Percentiles rank a stretch among this genome's conserved stretches.
Evolutionary conservation across 2,329 filamentous ascomycete genomes (phyloP).

Genomic region (Epichloe festucae): DNA sequence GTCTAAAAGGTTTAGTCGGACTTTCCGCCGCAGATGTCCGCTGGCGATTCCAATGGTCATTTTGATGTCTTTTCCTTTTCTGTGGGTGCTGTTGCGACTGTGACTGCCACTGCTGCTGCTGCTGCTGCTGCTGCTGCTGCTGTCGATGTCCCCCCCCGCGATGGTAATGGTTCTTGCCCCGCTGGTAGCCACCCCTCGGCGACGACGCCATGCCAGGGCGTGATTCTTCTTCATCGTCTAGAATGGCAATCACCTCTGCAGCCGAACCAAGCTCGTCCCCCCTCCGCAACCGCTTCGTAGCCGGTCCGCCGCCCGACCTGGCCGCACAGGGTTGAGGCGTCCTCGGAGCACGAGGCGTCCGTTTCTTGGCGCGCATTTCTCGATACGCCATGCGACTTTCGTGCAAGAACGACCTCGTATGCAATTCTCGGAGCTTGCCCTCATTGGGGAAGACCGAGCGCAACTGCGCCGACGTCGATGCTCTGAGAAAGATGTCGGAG

Average conservation of each 20-base stretch:
- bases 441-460: not conserved
- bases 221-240: not conserved
- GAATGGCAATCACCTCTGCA: not conserved
- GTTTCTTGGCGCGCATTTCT: not conserved
- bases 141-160: too few relatives aligned
- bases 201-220: not conserved
- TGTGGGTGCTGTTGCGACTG: slow-evolving; percentile 15
- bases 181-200: not conserved
- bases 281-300: not conserved
- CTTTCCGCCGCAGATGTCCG: not conserved
- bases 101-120: slow-evolving; percentile 17
- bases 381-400: not conserved
- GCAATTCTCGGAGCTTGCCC: not conserved
- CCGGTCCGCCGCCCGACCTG: not conserved
- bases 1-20: too few relatives aligned
- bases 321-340: not conserved
- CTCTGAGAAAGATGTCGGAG: not conserved
- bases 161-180: not conserved
- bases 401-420: not conserved
- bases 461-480: not conserved
- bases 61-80: not conserved
- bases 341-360: not conserved
- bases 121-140: not conserved
- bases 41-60: too few relatives aligned
- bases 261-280: not conserved